Evolutionary conservation across 768 basidiomycete species (phyloP), one percentile per base, ranked within the genome.

Genomic region (Agaricus bisporus): DNA sequence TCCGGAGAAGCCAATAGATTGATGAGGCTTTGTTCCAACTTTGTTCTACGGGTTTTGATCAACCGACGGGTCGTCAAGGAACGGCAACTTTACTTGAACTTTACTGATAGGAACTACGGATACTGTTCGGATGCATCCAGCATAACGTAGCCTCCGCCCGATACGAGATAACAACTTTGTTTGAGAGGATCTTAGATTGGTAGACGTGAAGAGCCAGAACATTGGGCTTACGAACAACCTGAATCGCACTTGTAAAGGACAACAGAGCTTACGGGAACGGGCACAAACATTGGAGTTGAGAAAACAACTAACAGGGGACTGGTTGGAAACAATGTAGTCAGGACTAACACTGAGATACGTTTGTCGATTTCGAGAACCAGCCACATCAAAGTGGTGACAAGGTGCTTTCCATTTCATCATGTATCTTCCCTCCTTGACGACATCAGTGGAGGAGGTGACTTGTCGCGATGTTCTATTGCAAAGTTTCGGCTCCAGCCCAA

Each of bases 241-340:
- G 51, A 81, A 71, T 60, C 82, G 75, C 63, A 84, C 82, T 26
- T 82, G 83, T 61, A 84, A 73, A 68, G 81, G 84, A 68, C 78
- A 82, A 67, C 80, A 83, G 66, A 84, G 84, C 61, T 69, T 80
- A 58, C 75, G 76, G 17, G 78, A 75, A 56, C 73, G 77, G 60
- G 79, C 72, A 68, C 76, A 72, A 59, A 69, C 78, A 80, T 22
- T 22, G 22, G 22, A 22, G 22, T 22, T 4, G 22, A 22, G 22
- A 22, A 22, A 22, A 22, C 22, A 22, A 22, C 2, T 22, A 22
- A 22, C 22, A 22, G 2, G 55, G 51, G 56, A 54, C 43, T 44
- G 38, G 41, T 28, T 32, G 55, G 46, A 51, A 57, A 42, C 58
- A 60, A 57, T 48, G 48, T 53, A 62, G 28, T 57, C 54, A 49